Base-by-base conservation (phyloP, 345 rosid species). In the Euphorbia peplus region DNA sequence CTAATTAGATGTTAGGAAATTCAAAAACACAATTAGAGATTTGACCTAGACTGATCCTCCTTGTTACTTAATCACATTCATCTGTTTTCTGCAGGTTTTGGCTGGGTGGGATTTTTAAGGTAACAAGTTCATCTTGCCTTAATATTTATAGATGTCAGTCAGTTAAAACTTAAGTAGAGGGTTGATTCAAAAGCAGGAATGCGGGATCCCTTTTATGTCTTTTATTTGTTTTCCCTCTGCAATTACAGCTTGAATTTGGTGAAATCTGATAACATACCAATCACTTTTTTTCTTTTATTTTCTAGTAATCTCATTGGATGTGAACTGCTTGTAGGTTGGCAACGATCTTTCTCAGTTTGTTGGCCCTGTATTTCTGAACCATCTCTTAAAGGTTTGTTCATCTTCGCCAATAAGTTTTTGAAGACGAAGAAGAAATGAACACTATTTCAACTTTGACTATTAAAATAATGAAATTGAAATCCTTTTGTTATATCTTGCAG, bases 51-150 rank as follows among this genome's bases (percentile, higher is more conserved):
- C 61, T 15, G 42, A 13, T 64, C 24, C 42, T 14, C 35, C 39
- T 64, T 57, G 44, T 12, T 44, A 5, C 3, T 10, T 44, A 12
- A 44, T 44, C 14, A 7, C 55, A 4, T 54, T 25, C 48, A 24
- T 70, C 15, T 47, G 44, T 16, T 63, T 41, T 74, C 30, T 80
- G 67, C 79, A 92, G 98, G 86, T 92, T 92, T 73, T 92, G 98
- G 96, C 78, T 87, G 73, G 98, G 88, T 70, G 97, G 96, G 46
- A 24, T 88, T 57, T 89, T 93, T 77, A 93, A 93, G 97, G 98
- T 91, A 84, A 66, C 29, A 28, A 56, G 37, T 58, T 59, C 19
- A 22, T 37, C 62, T 22, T 25, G 41, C 30, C 8, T 48, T 30
- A 15, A 53, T 41, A 4, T 29, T 51, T 24, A 24, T 21, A 37